A percentile compares a stretch with the other conserved stretches of the same genome.
phyloP scores from a whole-genome alignment of 2,329 filamentous ascomycete species.

The Calonectria pseudoturangicola region DNA sequence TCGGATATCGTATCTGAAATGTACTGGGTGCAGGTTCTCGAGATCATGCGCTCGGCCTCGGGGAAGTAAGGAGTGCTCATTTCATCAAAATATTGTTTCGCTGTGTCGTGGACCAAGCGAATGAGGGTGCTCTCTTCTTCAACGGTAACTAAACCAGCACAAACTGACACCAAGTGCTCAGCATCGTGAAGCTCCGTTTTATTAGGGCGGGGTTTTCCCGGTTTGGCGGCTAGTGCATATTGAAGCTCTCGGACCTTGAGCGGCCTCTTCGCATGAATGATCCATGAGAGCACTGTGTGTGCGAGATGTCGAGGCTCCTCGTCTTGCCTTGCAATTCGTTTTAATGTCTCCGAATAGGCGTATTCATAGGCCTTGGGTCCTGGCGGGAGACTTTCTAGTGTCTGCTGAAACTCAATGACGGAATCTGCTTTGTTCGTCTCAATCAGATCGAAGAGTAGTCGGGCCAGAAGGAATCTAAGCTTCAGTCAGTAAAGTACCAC shows the following conservation, averaged over 20 bases:
- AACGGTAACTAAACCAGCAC: slow-evolving; percentile 63
- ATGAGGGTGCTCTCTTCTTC: slow-evolving; percentile 61
- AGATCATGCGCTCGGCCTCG: slow-evolving; percentile 4
- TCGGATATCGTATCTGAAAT: slow-evolving; percentile 4
- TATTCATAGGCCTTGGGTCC: slow-evolving; percentile 1
- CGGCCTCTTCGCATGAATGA: slow-evolving; percentile 58
- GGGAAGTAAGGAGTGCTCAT: slow-evolving; percentile 55
- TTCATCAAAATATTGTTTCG: slow-evolving; percentile 63
- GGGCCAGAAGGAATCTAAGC: slow-evolving; percentile 1
- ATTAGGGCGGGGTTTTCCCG: slow-evolving; percentile 53
- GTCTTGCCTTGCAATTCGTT: slow-evolving; percentile 57
- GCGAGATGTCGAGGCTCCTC: slow-evolving; percentile 58
- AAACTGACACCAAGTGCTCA: slow-evolving; percentile 59
- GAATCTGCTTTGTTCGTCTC: neutral
- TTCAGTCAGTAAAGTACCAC: neutral
- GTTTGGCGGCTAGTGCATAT: slow-evolving; percentile 63
- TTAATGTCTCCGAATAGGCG: slow-evolving; percentile 6
- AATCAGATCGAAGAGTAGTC: neutral
- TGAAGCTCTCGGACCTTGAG: slow-evolving; percentile 60
- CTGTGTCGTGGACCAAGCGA: slow-evolving; percentile 65
- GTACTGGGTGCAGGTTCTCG: neutral
- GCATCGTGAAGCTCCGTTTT: slow-evolving; percentile 57
- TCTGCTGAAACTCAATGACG: neutral
- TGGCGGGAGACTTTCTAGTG: neutral
- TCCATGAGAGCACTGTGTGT: slow-evolving; percentile 61